These are phyloP conservation scores for Sporothrix mexicana DNA, from an alignment of 2,329 filamentous ascomycete genomes.

Conservation along the genomic window DNA sequence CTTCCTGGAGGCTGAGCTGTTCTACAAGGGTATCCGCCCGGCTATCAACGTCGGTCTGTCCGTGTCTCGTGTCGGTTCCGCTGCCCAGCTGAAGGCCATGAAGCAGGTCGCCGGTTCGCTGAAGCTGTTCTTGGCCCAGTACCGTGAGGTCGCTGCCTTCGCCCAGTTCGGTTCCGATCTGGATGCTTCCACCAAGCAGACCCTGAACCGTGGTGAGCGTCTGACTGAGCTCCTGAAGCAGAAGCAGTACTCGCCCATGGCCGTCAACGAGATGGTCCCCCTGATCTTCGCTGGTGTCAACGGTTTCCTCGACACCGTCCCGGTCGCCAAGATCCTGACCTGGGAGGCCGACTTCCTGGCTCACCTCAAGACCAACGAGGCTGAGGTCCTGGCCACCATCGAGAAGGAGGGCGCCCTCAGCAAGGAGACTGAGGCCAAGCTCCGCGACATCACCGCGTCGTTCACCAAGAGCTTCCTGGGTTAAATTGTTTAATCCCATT, in stretches of 20 bases:
- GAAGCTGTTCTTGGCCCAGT: constrained; percentile 99
- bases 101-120: constrained; percentile 99
- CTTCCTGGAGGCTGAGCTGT: constrained; percentile 98
- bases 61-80: constrained; percentile 99
- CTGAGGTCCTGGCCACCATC: constrained; percentile 81
- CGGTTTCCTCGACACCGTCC: constrained; percentile 86
- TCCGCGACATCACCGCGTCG: constrained; percentile 74
- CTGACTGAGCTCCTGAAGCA: constrained; percentile 98
- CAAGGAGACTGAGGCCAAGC: constrained; percentile 87
- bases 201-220: constrained; percentile 96
- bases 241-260: constrained; percentile 99
- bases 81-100: constrained; percentile 99
- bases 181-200: constrained; percentile 98
- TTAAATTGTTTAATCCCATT: constrained; percentile 49
- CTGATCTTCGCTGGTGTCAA: constrained; percentile 99
- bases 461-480: constrained; percentile 94
- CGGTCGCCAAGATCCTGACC: constrained; percentile 86
- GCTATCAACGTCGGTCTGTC: constrained; percentile 99
- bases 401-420: constrained; percentile 95
- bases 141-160: constrained; percentile 99
- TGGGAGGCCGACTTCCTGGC: constrained; percentile 96
- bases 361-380: constrained; percentile 90
- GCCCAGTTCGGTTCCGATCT: constrained; percentile 99
- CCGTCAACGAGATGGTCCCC: constrained; percentile 99
- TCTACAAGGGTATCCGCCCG: constrained; percentile 99